These are phyloP conservation scores for Aphanomyces euteiches DNA, from an alignment of 352 stramenopile genomes.

Conservation along the genomic window DNA sequence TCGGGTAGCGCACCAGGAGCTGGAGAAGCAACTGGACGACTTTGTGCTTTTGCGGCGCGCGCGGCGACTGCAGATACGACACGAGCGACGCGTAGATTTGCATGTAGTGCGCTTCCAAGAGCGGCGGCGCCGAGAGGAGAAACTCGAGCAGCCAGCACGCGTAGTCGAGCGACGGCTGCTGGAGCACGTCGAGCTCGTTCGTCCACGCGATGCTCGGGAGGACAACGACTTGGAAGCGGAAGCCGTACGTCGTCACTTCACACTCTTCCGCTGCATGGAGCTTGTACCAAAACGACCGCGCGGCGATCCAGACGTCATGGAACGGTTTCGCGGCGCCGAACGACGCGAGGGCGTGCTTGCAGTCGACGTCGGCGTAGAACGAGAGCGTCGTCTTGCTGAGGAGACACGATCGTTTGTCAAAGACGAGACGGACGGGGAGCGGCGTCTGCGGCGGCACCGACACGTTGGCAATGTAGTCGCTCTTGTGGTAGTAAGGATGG, in stretches of 20 bases:
- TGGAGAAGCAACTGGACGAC: slow-evolving; percentile 74
- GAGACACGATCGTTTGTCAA: slow-evolving; percentile 73
- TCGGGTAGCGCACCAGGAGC: slow-evolving; percentile 50
- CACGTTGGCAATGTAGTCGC: slow-evolving; percentile 49
- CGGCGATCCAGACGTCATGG: slow-evolving; percentile 38
- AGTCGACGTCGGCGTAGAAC: slow-evolving; percentile 71
- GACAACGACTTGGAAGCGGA: slow-evolving; percentile 75
- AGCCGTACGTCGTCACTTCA: slow-evolving; percentile 55
- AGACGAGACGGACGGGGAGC: slow-evolving; percentile 59
- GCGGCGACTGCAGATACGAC: slow-evolving; percentile 69
- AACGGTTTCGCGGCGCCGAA: slow-evolving; percentile 43
- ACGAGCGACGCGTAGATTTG: slow-evolving; percentile 79
- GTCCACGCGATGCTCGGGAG: slow-evolving; percentile 75
- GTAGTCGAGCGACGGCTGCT: slow-evolving; percentile 75
- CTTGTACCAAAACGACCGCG: slow-evolving; percentile 76
- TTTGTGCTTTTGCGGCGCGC: slow-evolving; percentile 73
- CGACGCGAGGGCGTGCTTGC: slow-evolving; percentile 48
- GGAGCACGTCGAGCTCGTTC: slow-evolving; percentile 73
- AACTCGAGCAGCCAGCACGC: slow-evolving; percentile 82
- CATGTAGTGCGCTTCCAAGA: slow-evolving; percentile 53
- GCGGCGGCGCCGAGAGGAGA: slow-evolving; percentile 53
- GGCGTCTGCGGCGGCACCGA: slow-evolving; percentile 1
- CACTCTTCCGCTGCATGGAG: slow-evolving; percentile 70
- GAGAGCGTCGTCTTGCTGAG: slow-evolving; percentile 62
- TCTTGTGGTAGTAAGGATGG: slow-evolving; percentile 80